Percentiles rank a stretch among this genome's conserved stretches.
Evolutionary conservation across 78 protist genomes (phyloP).

Genomic region (Dictyostelium intermedium): DNA sequence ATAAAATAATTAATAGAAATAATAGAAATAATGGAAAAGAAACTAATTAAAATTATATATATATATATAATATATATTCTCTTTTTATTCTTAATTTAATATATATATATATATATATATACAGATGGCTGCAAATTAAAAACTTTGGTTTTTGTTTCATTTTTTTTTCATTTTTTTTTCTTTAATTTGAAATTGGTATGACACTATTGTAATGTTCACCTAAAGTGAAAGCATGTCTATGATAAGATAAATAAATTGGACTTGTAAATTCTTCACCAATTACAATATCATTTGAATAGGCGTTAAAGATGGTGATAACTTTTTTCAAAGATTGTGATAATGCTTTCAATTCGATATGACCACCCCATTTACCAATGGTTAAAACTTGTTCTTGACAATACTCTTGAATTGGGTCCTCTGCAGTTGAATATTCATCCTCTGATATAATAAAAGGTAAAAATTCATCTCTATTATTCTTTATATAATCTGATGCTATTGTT

Average conservation of each 20-base stretch:
- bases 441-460: conserved; percentile 56
- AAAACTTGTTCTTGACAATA: conserved; percentile 66
- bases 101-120: not conserved
- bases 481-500: conserved; percentile 44
- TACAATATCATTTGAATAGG: conserved; percentile 49
- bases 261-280: conserved; percentile 65
- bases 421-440: conserved; percentile 30
- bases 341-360: conserved; percentile 75
- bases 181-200: conserved; percentile 25
- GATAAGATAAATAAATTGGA: conserved; percentile 52
- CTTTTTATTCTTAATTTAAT: not conserved
- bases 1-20: not conserved
- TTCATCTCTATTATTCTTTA: conserved; percentile 40
- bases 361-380: conserved; percentile 76
- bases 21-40: too few species aligned
- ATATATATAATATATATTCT: too few species aligned
- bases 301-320: conserved; percentile 41
- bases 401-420: conserved; percentile 37
- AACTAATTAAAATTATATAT: too few species aligned
- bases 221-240: conserved; percentile 65
- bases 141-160: not conserved
- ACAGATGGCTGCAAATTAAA: too few species aligned
- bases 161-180: not conserved
- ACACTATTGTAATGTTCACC: conserved; percentile 82
- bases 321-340: conserved; percentile 44